These are phyloP conservation scores for Hemisphaericaspora lyxosophila DNA, from an alignment of 1,139 yeast species.

Conservation along the genomic window DNA sequence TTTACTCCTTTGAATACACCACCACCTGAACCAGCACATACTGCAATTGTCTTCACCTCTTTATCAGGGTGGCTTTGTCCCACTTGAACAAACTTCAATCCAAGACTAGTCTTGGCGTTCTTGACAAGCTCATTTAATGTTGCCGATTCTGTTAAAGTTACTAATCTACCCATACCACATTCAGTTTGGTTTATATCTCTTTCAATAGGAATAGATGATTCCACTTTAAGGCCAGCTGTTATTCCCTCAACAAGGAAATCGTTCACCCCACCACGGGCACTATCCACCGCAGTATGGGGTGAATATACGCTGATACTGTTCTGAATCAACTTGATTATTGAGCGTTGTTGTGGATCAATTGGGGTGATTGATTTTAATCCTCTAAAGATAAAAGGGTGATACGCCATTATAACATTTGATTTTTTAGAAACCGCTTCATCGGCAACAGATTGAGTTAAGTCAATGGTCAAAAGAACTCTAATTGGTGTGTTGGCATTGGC, in stretches of 20 bases:
- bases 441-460: conserved; percentile 79
- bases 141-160: conserved; percentile 47
- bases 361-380: conserved; percentile 77
- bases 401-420: conserved; percentile 67
- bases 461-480: conserved; percentile 72
- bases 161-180: conserved; percentile 85
- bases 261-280: conserved; percentile 87
- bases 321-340: conserved; percentile 69
- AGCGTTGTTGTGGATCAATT: conserved; percentile 75
- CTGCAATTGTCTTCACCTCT: conserved; percentile 57
- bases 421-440: conserved; percentile 70
- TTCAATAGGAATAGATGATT: conserved; percentile 28
- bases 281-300: conserved; percentile 96
- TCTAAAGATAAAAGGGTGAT: conserved; percentile 92
- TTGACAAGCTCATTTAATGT: conserved; percentile 46
- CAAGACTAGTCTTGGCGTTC: conserved; percentile 55
- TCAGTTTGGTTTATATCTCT: conserved; percentile 29
- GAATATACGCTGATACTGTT: conserved; percentile 83
- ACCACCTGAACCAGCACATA: conserved; percentile 97
- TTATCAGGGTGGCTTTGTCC: conserved; percentile 42
- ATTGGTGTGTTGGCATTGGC: conserved; percentile 22
- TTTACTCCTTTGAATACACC: conserved; percentile 58
- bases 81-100: conserved; percentile 60
- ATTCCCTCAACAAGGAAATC: conserved; percentile 82
- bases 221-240: conserved; percentile 25